Conservation (phyloP, 441 rosid genomes). For the Pelargonium citronellum region DNA sequence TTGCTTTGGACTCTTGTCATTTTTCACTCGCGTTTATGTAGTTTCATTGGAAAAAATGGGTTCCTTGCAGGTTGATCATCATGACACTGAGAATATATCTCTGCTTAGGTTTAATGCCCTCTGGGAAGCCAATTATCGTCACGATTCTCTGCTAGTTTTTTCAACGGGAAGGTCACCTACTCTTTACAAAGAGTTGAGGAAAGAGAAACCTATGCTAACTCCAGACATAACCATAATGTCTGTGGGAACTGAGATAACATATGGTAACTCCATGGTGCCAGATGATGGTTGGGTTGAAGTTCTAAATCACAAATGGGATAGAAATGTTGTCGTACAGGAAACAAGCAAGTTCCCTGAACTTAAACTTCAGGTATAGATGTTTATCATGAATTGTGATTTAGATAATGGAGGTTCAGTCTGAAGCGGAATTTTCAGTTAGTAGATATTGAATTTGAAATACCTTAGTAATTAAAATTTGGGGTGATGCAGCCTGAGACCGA, state of each 20-base stretch:
- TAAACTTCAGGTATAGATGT: slow-evolving; percentile 57
- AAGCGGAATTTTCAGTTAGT: neutral
- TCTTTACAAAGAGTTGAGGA: slow-evolving; percentile 67
- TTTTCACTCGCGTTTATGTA: neutral
- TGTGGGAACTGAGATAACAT: slow-evolving; percentile 90
- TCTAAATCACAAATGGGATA: slow-evolving; percentile 74
- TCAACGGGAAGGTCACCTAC: slow-evolving; percentile 91
- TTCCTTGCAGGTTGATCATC: slow-evolving; percentile 75
- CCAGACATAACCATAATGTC: slow-evolving; percentile 90
- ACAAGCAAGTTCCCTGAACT: slow-evolving; percentile 69
- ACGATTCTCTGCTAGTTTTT: slow-evolving; percentile 81
- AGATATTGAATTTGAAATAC: neutral
- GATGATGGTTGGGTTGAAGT: slow-evolving; percentile 79
- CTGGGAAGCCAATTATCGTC: slow-evolving; percentile 78
- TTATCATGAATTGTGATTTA: slow-evolving; percentile 1
- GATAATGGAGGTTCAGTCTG: slow-evolving; percentile 7
- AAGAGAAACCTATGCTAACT: slow-evolving; percentile 81
- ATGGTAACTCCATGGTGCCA: slow-evolving; percentile 65
- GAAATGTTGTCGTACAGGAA: slow-evolving; percentile 56
- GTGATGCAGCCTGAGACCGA: slow-evolving; percentile 68
- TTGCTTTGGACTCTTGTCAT: slow-evolving; percentile 10
- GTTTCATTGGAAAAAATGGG: slow-evolving; percentile 21
- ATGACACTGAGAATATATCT: slow-evolving; percentile 76
- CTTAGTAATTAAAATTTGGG: slow-evolving; percentile 16
- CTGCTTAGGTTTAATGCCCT: slow-evolving; percentile 80